A percentile compares a stretch with the other conserved stretches of the same genome.
phyloP scores from a whole-genome alignment of 2,329 filamentous ascomycete species.

The Neoascochyta sp. region DNA sequence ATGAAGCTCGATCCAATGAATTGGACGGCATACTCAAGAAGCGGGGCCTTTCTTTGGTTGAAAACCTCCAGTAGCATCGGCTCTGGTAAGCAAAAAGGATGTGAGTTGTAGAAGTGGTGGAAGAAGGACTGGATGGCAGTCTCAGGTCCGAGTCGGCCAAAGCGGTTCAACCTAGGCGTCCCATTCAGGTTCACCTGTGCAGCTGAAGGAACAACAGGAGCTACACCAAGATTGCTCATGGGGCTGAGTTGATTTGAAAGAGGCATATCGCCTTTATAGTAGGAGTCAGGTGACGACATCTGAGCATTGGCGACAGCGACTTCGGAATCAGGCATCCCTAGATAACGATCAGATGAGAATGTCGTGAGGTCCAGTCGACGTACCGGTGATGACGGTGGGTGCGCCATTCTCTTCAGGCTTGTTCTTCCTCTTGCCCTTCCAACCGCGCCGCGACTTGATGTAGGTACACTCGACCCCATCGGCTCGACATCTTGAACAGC shows the following conservation, averaged over 20 bases:
- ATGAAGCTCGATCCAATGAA: constrained; percentile 56
- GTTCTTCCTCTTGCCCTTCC: constrained; percentile 44
- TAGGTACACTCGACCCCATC: constrained; percentile 49
- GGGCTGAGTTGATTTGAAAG: constrained; percentile 24
- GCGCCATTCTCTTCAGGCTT: constrained; percentile 31
- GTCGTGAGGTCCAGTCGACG: too few relatives aligned
- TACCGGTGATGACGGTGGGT: constrained; percentile 19
- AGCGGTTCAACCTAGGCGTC: constrained; percentile 27
- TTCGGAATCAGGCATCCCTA: too few relatives aligned
- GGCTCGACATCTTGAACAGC: constrained; percentile 47
- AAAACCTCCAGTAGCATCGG: constrained; percentile 38
- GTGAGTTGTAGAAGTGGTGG: constrained; percentile 53
- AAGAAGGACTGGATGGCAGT: constrained; percentile 33
- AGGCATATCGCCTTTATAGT: constrained; percentile 24
- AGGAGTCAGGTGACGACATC: constrained; percentile 30
- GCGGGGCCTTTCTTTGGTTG: constrained; percentile 41
- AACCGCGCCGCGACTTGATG: constrained; percentile 51
- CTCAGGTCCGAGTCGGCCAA: constrained; percentile 26
- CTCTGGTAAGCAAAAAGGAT: constrained; percentile 55
- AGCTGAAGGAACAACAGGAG: constrained; percentile 16
- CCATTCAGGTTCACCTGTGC: constrained; percentile 34
- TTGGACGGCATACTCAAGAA: constrained; percentile 54
- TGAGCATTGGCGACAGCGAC: constrained; percentile 17
- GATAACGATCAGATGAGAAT: too few relatives aligned
- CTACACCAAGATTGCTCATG: constrained; percentile 17